Percentiles rank a stretch among this genome's conserved stretches.
These are phyloP conservation scores for Samsoniella hepiali DNA, from an alignment of 2,329 filamentous ascomycete genomes.

Conservation along the genomic window DNA sequence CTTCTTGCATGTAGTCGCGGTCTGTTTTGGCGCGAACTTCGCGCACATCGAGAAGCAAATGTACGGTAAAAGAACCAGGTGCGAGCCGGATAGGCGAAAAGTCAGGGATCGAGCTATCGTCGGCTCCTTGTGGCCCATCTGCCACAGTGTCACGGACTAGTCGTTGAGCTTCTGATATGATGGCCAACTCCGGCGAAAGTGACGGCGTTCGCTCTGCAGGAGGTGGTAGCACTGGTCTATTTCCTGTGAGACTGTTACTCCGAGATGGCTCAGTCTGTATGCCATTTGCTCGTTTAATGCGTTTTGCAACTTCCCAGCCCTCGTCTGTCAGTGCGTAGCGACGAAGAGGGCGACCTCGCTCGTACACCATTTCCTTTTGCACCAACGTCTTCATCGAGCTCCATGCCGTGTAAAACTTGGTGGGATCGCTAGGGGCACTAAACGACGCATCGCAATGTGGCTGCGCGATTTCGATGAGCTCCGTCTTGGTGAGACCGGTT, in stretches of 20 bases:
- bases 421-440: slow-evolving; percentile 62
- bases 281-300: slow-evolving; percentile 55
- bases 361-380: slow-evolving; percentile 70
- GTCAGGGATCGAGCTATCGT: slow-evolving; percentile 35
- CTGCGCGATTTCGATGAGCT: slow-evolving; percentile 67
- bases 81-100: slow-evolving; percentile 60
- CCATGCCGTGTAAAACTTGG: slow-evolving; percentile 76
- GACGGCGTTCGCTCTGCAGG: slow-evolving; percentile 18
- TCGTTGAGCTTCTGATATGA: slow-evolving; percentile 8
- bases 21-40: slow-evolving; percentile 72
- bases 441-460: slow-evolving; percentile 72
- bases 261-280: slow-evolving; percentile 29
- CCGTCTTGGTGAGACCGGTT: slow-evolving; percentile 60
- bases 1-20: slow-evolving; percentile 72
- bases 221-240: slow-evolving; percentile 12
- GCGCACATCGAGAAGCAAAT: slow-evolving; percentile 70
- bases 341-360: slow-evolving; percentile 64
- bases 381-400: slow-evolving; percentile 75
- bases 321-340: slow-evolving; percentile 72
- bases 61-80: slow-evolving; percentile 66
- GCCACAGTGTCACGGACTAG: slow-evolving; percentile 10
- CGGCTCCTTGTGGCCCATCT: slow-evolving; percentile 5
- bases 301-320: slow-evolving; percentile 70
- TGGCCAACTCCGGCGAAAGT: slow-evolving; percentile 23
- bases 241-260: neutral